Percentiles rank a stretch among this genome's conserved stretches.
Conservation (phyloP, 192 early-diverging fungal species). For the Coemansia sp. region DNA sequence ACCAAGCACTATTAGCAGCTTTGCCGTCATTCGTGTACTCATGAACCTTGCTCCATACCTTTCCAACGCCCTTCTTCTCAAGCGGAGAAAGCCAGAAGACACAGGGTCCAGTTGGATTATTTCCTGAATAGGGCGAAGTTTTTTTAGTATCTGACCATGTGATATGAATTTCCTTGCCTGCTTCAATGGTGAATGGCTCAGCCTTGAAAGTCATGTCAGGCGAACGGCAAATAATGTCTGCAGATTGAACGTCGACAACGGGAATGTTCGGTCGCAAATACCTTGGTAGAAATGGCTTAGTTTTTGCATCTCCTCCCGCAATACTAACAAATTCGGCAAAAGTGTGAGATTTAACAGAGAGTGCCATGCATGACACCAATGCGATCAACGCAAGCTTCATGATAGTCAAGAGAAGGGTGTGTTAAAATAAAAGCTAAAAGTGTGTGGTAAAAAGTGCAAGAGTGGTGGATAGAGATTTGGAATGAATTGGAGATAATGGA, state of each 20-base stretch:
- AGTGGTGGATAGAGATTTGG: neutral
- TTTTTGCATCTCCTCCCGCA: neutral
- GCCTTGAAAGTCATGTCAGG: neutral
- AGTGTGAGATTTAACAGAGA: neutral
- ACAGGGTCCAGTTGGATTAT: neutral
- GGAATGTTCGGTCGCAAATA: neutral
- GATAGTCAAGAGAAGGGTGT: neutral
- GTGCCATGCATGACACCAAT: neutral
- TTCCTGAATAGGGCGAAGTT: neutral
- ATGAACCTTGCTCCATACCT: slow-evolving; percentile 3
- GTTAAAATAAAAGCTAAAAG: too few species aligned
- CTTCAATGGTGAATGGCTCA: neutral
- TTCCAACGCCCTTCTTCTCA: neutral
- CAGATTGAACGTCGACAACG: neutral
- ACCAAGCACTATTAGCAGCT: neutral
- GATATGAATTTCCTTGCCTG: neutral
- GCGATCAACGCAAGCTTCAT: neutral
- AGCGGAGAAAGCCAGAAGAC: neutral
- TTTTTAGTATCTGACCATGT: neutral
- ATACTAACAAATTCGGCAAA: neutral
- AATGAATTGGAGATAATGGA: neutral
- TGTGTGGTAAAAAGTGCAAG: neutral
- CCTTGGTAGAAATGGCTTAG: neutral
- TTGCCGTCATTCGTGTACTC: neutral
- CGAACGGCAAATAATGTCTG: neutral